Evolutionary conservation across 2,329 filamentous ascomycete genomes (phyloP).

Genomic region (Aspergillus sp.): DNA sequence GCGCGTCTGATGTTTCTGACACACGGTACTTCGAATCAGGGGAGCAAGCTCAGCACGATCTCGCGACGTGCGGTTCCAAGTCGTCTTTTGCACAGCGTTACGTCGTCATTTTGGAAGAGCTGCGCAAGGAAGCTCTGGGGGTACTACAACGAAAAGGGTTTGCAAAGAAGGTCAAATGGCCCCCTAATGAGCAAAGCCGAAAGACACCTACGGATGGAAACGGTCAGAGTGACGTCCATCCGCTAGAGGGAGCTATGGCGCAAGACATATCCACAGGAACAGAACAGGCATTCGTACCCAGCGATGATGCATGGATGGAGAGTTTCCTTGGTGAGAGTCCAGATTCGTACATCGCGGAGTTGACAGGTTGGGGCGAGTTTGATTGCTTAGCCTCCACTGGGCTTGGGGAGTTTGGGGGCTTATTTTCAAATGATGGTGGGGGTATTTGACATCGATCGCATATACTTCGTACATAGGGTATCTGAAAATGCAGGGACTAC

Average conservation of each 20-base stretch:
- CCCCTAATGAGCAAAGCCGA: background rate
- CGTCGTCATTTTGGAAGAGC: constrained; percentile 43
- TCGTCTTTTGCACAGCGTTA: constrained; percentile 45
- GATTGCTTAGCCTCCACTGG: constrained; percentile 26
- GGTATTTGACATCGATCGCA: too few species aligned
- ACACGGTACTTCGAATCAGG: constrained; percentile 36
- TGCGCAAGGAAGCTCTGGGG: constrained; percentile 24
- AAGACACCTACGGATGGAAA: background rate
- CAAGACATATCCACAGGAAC: background rate
- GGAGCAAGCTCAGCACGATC: constrained; percentile 41
- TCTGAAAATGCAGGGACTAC: background rate
- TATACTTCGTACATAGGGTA: too few species aligned
- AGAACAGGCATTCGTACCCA: background rate
- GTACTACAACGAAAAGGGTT: background rate
- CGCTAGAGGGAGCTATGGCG: background rate
- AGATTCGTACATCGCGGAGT: constrained; percentile 14
- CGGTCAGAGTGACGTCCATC: constrained; percentile 1
- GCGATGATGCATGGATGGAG: constrained; percentile 7
- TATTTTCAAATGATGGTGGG: constrained; percentile 3
- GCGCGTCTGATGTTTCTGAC: constrained; percentile 10
- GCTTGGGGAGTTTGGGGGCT: constrained; percentile 16
- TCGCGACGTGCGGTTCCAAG: constrained; percentile 36
- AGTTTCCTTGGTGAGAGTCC: constrained; percentile 15
- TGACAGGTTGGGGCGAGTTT: constrained; percentile 28
- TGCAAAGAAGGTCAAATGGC: constrained; percentile 2